Conservation (phyloP, 495 filamentous ascomycete species). For the Penicillium tannophilum region DNA sequence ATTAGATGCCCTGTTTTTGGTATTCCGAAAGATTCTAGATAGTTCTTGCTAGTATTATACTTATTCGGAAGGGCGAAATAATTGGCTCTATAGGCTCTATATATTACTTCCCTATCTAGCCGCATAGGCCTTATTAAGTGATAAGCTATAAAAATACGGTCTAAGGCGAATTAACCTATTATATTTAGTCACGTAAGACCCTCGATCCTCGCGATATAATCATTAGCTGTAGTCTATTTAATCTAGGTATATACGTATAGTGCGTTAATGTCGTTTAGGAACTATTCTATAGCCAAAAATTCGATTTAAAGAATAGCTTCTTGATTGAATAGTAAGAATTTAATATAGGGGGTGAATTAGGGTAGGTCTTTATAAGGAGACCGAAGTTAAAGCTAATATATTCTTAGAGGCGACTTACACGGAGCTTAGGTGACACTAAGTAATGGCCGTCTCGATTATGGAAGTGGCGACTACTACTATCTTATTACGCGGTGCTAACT, state of each 20-base stretch:
- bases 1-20: not conserved
- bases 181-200: not conserved
- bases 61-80: slow-evolving; percentile 6
- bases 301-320: not conserved
- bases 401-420: not conserved
- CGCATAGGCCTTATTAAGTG: slow-evolving; percentile 1
- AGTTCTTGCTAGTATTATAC: not conserved
- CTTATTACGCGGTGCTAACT: too few species aligned
- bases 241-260: not conserved
- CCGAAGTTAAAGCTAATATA: not conserved
- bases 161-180: not conserved
- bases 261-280: not conserved
- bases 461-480: not conserved
- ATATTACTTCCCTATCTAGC: not conserved
- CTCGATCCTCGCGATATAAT: not conserved
- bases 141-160: not conserved
- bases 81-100: not conserved
- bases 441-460: not conserved
- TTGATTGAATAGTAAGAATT: not conserved
- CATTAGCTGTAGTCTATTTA: not conserved
- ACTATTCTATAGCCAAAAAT: not conserved
- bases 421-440: not conserved
- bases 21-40: not conserved
- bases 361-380: not conserved
- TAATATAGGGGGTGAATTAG: not conserved